phyloP scores from a whole-genome alignment of 1,284 basidiomycete genomes.

The Peniophora sp. region DNA sequence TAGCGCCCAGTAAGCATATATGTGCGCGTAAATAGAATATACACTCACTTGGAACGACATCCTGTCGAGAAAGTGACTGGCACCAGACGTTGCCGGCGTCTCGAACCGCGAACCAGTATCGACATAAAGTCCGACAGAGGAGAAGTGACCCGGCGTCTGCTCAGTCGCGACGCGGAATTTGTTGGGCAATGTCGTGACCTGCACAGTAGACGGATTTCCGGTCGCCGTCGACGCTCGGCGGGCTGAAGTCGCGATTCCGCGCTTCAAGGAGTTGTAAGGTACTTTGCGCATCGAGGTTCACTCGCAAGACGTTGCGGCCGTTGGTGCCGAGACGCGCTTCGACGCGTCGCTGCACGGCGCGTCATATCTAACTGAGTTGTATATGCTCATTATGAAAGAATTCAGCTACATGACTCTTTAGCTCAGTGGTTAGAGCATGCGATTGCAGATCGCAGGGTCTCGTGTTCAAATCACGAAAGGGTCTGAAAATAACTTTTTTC shows the following conservation, averaged over 20 bases:
- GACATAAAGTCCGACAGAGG: slow-evolving; percentile 88
- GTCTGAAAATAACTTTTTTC: too few relatives aligned
- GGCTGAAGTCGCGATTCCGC: slow-evolving; percentile 4
- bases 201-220: slow-evolving; percentile 24
- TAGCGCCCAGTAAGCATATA: slow-evolving; percentile 4
- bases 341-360: not conserved
- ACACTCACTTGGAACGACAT: slow-evolving; percentile 89
- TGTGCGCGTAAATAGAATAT: not conserved
- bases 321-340: not conserved
- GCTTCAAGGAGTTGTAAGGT: slow-evolving; percentile 5
- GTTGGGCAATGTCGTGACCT: slow-evolving; percentile 86
- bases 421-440: not conserved
- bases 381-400: not conserved
- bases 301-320: not conserved
- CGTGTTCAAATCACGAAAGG: slow-evolving; percentile 1
- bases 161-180: slow-evolving; percentile 91
- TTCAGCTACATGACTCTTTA: not conserved
- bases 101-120: slow-evolving; percentile 96
- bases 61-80: slow-evolving; percentile 88
- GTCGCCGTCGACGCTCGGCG: slow-evolving; percentile 12
- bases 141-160: slow-evolving; percentile 88
- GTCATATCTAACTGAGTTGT: not conserved
- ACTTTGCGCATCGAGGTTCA: slow-evolving; percentile 7
- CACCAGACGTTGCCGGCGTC: slow-evolving; percentile 66
- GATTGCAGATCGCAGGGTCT: not conserved